Evolutionary conservation across 2,329 filamentous ascomycete genomes (phyloP).

Genomic region (Beauveria asiatica): DNA sequence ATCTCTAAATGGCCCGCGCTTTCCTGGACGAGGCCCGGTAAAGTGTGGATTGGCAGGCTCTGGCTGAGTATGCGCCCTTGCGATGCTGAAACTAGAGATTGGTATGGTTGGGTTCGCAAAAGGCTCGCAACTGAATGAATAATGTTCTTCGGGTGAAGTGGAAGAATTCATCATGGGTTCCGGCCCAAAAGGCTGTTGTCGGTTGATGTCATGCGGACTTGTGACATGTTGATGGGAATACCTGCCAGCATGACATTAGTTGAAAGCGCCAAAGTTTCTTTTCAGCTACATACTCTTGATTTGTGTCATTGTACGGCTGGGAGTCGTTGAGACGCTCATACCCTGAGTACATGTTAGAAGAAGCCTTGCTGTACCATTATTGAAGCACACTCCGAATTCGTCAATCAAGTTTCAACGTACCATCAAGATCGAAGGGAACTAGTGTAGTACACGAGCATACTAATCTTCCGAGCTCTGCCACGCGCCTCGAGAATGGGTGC

Average conservation of each 20-base stretch:
- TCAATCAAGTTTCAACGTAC: neutral
- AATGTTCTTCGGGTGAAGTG: neutral
- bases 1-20: slow-evolving; percentile 47
- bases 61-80: neutral
- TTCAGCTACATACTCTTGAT: slow-evolving; percentile 8
- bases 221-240: slow-evolving; percentile 1
- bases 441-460: neutral
- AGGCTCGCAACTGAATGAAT: neutral
- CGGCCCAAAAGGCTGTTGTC: neutral
- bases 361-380: neutral
- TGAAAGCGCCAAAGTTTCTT: neutral
- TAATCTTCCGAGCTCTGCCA: neutral
- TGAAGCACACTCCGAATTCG: neutral
- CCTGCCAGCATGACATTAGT: neutral
- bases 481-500: neutral
- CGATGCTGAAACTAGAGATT: neutral
- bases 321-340: slow-evolving; percentile 1
- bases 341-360: neutral
- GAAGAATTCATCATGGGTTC: neutral
- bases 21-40: slow-evolving; percentile 17
- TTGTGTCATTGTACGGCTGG: neutral
- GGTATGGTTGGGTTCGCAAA: neutral
- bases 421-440: neutral
- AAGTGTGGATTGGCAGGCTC: neutral
- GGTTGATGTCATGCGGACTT: neutral